Percentiles rank a stretch among this genome's conserved stretches.
Evolutionary conservation across 495 filamentous ascomycete species (phyloP).

Genomic region (Aspergillus sclerotiicarbonarius): DNA sequence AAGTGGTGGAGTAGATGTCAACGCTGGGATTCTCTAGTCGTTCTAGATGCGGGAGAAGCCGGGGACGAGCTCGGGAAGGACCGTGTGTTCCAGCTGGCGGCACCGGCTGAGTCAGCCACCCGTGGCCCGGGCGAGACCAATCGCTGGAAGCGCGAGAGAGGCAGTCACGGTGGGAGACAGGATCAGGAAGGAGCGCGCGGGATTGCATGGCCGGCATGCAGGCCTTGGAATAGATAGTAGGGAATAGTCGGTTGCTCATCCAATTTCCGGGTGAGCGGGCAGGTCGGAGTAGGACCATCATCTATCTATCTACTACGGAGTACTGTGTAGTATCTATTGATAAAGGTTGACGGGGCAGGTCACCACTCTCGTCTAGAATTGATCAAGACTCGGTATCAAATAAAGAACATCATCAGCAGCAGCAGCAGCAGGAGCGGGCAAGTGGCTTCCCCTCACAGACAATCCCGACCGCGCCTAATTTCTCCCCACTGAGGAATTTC

Average conservation of each 20-base stretch:
- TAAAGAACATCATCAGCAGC: too few relatives aligned
- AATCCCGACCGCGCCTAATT: conserved; percentile 18
- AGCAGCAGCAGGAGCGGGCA: too few relatives aligned
- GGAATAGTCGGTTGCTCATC: background rate
- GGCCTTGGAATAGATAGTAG: background rate
- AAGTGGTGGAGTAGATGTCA: conserved; percentile 9
- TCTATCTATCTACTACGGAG: too few relatives aligned
- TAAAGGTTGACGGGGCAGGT: too few relatives aligned
- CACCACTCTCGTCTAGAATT: too few relatives aligned
- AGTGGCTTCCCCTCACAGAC: background rate
- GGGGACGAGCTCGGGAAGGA: conserved; percentile 19
- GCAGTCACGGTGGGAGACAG: background rate
- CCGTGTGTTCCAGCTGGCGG: conserved; percentile 9
- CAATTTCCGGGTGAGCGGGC: too few relatives aligned
- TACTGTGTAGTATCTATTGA: too few relatives aligned
- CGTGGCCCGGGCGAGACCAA: background rate
- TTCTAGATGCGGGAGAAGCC: conserved; percentile 24
- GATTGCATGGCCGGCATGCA: background rate
- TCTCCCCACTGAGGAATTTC: conserved; percentile 31
- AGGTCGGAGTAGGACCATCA: too few relatives aligned
- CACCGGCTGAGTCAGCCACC: conserved; percentile 15
- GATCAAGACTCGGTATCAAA: too few relatives aligned
- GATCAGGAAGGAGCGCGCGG: background rate
- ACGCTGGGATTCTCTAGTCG: conserved; percentile 8
- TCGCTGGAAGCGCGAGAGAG: conserved; percentile 4